These are phyloP conservation scores for Monosporascus sp. DNA, from an alignment of 2,329 filamentous ascomycete species.

Conservation along the genomic window DNA sequence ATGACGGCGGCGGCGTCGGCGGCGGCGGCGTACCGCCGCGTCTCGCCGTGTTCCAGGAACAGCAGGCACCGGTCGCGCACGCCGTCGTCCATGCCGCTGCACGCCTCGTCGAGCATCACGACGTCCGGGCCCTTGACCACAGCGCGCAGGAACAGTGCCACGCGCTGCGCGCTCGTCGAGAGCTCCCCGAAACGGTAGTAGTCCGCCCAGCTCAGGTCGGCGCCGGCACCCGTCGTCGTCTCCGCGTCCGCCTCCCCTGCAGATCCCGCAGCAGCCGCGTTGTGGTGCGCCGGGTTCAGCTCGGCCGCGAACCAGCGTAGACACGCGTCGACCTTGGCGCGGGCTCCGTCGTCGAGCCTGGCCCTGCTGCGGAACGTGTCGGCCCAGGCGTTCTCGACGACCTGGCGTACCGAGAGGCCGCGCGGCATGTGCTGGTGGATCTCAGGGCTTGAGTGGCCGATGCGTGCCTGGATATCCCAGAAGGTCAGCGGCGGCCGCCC, in stretches of 20 bases:
- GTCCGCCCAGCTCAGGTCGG: constrained; percentile 57
- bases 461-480: constrained; percentile 84
- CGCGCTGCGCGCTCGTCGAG: constrained; percentile 76
- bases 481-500: constrained; percentile 74
- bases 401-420: constrained; percentile 63
- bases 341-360: constrained; percentile 52
- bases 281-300: constrained; percentile 49
- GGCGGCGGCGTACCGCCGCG: constrained; percentile 34
- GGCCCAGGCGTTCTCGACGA: constrained; percentile 83
- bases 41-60: constrained; percentile 66
- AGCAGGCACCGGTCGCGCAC: constrained; percentile 82
- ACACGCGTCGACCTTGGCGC: constrained; percentile 59
- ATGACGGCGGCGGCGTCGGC: constrained; percentile 28
- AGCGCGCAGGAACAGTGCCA: constrained; percentile 78
- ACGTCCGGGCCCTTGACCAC: constrained; percentile 77
- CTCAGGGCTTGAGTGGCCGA: constrained; percentile 91
- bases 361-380: constrained; percentile 77
- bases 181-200: constrained; percentile 65
- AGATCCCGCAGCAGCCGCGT: constrained; percentile 21
- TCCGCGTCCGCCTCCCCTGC: constrained; percentile 6
- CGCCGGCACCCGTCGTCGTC: no score
- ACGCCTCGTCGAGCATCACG: constrained; percentile 81
- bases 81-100: constrained; percentile 75
- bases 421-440: constrained; percentile 90
- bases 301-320: constrained; percentile 75